These are phyloP conservation scores for Adansonia digitata DNA, from an alignment of 345 rosid genomes.

Conservation along the genomic window DNA sequence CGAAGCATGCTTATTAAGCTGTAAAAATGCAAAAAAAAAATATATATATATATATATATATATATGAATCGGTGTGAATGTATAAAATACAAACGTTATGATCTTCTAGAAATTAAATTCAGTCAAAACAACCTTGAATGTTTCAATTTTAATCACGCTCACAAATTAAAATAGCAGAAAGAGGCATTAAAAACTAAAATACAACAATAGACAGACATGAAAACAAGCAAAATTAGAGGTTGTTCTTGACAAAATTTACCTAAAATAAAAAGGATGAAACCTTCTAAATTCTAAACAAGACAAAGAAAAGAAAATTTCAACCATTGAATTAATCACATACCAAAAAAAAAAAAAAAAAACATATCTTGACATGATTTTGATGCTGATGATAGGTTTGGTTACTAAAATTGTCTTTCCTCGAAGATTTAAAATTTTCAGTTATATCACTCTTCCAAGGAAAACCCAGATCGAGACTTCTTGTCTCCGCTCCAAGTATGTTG, in stretches of 20 bases:
- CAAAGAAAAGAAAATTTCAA: not conserved
- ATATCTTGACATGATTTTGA: not conserved
- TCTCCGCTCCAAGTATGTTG: not conserved
- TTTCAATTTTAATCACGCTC: not conserved
- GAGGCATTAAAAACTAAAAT: not conserved
- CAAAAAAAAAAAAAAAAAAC: not conserved
- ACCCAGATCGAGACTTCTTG: not conserved
- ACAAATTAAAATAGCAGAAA: not conserved
- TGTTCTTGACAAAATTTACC: not conserved
- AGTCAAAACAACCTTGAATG: not conserved
- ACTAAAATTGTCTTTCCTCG: not conserved
- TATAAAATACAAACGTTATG: not conserved
- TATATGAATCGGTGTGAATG: not conserved
- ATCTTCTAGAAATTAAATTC: not conserved
- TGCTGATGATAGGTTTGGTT: not conserved
- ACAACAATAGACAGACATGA: not conserved
- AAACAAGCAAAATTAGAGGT: not conserved
- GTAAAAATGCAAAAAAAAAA: too few relatives aligned
- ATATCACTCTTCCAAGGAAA: conserved; percentile 1
- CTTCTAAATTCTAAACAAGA: not conserved
- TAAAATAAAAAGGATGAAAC: not conserved
- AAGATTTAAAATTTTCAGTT: not conserved
- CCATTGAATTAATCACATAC: not conserved
- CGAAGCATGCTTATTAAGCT: not conserved
- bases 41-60: too few relatives aligned